Evolutionary conservation across 768 basidiomycete species (phyloP), one percentile per base, ranked within the genome.

Genomic region (Auricularia auricula-judae): DNA sequence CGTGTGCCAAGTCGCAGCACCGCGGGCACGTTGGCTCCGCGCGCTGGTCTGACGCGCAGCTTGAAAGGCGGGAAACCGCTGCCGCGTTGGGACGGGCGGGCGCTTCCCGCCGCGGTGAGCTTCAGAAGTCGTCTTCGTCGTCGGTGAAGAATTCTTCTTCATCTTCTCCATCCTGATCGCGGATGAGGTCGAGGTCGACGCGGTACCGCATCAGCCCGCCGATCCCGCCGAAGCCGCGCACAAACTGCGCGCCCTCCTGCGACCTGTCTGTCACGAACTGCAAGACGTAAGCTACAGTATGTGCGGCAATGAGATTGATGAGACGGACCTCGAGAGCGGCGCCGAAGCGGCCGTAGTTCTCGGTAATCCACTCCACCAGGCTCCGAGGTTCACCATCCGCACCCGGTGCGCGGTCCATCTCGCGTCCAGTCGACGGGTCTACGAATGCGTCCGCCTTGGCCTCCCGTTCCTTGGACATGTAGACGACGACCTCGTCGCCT

Each of bases 311-410:
- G 18, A 42, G 60, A 66, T 36, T 56, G 53, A 60, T 29, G 29
- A 8, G 47, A 39, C 67, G 33, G 60, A 73, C 73, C 68, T 95
- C 93, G 66, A 98, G 86, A 69, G 87, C 87, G 63, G 96, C 92
- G 67, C 96, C 97, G 72, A 98, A 98, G 43, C 96, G 93, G 75
- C 92, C 94, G 82, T 98, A 99, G 73, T 95, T 94, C 74, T 98
- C 97, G 56, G 97, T 88, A 74, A 98, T 93, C 97, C 97, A 98
- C 75, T 99, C 97, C 65, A 99, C 85, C 7, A 98, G 83, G 61
- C 90, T 80, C 71, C 89, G 84, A 1, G 97, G 87, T 68, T 99
- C 97, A 2, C 69, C 70, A 5, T 47, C 33, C 7, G 33, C 70
- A 1, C 35, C 33, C 7, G 33, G 12, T 7, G 77, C 76, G 74